A percentile compares a stretch with the other conserved stretches of the same genome.
Evolutionary conservation across 169 alveolate genomes (phyloP).

Genomic region (Cryptosporidium meleagridis): DNA sequence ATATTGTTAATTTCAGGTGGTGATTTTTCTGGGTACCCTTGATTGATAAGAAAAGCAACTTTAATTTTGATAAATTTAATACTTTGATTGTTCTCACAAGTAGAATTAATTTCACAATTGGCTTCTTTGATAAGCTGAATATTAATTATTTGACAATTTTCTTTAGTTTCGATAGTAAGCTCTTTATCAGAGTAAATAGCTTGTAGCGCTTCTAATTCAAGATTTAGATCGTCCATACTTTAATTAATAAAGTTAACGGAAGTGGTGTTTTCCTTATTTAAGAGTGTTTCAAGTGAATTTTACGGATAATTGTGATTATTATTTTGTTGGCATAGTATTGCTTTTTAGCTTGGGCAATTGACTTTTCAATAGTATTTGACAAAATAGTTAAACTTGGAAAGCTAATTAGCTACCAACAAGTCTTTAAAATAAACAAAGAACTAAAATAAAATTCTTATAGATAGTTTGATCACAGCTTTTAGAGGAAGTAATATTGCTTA

Average conservation of each 20-base stretch:
- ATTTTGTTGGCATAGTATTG: not conserved
- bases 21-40: slow-evolving; percentile 37
- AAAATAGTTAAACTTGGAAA: not conserved
- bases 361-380: not conserved
- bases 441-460: not conserved
- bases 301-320: too few relatives aligned
- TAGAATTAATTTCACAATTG: not conserved
- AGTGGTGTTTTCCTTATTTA: not conserved
- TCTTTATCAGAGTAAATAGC: slow-evolving; percentile 63
- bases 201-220: slow-evolving; percentile 59
- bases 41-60: slow-evolving; percentile 7
- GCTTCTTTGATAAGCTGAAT: slow-evolving; percentile 51
- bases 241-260: not conserved
- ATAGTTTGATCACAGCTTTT: too few relatives aligned
- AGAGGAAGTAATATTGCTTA: too few relatives aligned
- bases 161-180: slow-evolving; percentile 27
- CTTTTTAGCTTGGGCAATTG: not conserved
- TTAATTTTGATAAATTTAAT: slow-evolving; percentile 33
- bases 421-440: too few relatives aligned
- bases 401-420: too few relatives aligned
- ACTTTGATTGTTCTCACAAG: not conserved
- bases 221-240: slow-evolving; percentile 42
- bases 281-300: not conserved
- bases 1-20: slow-evolving; percentile 17
- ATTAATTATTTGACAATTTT: not conserved